A percentile compares a stretch with the other conserved stretches of the same genome.
These are phyloP conservation scores for Pseudoneurospora amorphoporcata DNA, from an alignment of 495 filamentous ascomycete genomes.

Conservation along the genomic window DNA sequence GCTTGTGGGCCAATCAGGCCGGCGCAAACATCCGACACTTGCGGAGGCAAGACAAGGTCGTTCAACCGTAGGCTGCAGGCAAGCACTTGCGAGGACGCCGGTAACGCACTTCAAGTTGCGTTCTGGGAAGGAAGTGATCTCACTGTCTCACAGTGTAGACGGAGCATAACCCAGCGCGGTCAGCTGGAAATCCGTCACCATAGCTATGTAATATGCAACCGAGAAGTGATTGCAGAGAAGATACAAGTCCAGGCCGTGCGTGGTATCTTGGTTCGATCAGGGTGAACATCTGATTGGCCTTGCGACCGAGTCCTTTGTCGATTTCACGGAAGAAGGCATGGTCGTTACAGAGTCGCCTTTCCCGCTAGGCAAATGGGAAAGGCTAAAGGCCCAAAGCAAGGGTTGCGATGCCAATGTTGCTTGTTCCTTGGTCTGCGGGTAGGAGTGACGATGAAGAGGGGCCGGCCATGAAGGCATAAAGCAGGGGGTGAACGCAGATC, in stretches of 20 bases:
- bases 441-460: constrained; percentile 3
- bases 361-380: constrained; percentile 29
- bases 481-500: constrained; percentile 17
- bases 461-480: constrained; percentile 4
- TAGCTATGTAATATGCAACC: constrained; percentile 12
- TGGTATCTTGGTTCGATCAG: constrained; percentile 34
- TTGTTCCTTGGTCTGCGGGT: constrained; percentile 11
- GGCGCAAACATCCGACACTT: constrained; percentile 23
- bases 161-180: constrained; percentile 9
- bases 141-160: constrained; percentile 10
- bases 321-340: constrained; percentile 39
- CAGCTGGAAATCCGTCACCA: constrained; percentile 1
- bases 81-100: constrained; percentile 2
- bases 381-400: constrained; percentile 1
- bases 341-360: constrained; percentile 33
- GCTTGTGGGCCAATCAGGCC: constrained; percentile 19
- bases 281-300: constrained; percentile 30
- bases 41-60: constrained; percentile 20
- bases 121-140: constrained; percentile 10
- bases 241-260: constrained; percentile 18
- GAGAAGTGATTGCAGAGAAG: constrained; percentile 8
- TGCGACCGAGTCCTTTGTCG: constrained; percentile 32
- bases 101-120: constrained; percentile 1
- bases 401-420: constrained; percentile 6
- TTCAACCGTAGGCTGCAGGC: constrained; percentile 14